Percentiles rank a stretch among this genome's conserved stretches.
Evolutionary conservation across 2,329 filamentous ascomycete species (phyloP).

Genomic region (Aspergillus pseudonomiae): DNA sequence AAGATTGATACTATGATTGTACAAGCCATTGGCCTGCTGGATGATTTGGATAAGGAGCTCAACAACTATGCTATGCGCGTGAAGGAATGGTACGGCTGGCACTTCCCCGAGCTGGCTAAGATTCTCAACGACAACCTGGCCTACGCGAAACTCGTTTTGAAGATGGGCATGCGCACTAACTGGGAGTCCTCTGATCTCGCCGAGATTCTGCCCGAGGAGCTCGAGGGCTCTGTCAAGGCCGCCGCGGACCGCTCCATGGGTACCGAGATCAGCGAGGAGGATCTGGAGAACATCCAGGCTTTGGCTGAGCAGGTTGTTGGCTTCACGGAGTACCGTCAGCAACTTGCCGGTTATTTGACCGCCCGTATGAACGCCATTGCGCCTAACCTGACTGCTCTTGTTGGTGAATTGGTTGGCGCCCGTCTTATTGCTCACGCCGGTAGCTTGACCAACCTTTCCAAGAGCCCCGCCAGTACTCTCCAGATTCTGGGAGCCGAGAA

Average conservation of each 20-base stretch:
- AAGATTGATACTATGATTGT: slow-evolving; percentile 99
- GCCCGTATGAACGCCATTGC: slow-evolving; percentile 96
- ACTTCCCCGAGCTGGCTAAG: slow-evolving; percentile 97
- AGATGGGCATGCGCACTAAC: slow-evolving; percentile 86
- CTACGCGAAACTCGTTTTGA: slow-evolving; percentile 84
- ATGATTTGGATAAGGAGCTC: slow-evolving; percentile 97
- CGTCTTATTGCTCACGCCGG: slow-evolving; percentile 93
- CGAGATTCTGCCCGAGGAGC: slow-evolving; percentile 92
- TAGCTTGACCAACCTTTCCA: slow-evolving; percentile 91
- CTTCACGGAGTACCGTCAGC: slow-evolving; percentile 86
- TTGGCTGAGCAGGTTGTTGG: slow-evolving; percentile 91
- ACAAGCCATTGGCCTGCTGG: slow-evolving; percentile 89
- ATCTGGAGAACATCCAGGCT: slow-evolving; percentile 88
- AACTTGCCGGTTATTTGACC: slow-evolving; percentile 86
- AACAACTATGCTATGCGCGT: slow-evolving; percentile 99
- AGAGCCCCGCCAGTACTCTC: slow-evolving; percentile 91
- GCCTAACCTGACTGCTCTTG: slow-evolving; percentile 89
- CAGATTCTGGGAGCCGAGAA: slow-evolving; percentile 99
- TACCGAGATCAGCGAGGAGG: slow-evolving; percentile 90
- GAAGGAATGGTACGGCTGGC: slow-evolving; percentile 99
- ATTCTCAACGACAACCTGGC: slow-evolving; percentile 97
- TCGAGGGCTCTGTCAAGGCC: slow-evolving; percentile 87
- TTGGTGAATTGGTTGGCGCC: slow-evolving; percentile 92
- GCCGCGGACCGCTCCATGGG: slow-evolving; percentile 98
- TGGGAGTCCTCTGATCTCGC: slow-evolving; percentile 76